Percentiles rank a stretch among this genome's conserved stretches.
These are phyloP conservation scores for Erodium moschatum DNA, from an alignment of 441 rosid genomes.

Conservation along the genomic window DNA sequence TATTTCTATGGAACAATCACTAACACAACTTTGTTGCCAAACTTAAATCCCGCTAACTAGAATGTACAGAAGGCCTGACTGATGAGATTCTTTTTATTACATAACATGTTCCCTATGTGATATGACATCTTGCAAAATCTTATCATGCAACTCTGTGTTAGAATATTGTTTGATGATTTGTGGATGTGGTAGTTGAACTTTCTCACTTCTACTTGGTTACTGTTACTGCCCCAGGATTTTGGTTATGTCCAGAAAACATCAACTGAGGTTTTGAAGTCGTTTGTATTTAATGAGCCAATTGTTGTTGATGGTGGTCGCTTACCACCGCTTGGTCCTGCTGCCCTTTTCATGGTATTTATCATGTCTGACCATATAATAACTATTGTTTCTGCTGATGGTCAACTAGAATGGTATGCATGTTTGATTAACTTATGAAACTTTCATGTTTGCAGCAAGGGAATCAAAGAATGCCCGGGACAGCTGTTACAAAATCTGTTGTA, in stretches of 20 bases:
- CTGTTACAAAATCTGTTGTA: conserved; percentile 88
- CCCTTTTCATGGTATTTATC: conserved; percentile 64
- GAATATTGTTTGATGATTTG: background rate
- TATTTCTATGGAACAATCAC: background rate
- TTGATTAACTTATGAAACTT: conserved; percentile 8
- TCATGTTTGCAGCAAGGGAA: conserved; percentile 66
- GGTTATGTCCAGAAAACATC: conserved; percentile 82
- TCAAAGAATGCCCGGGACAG: conserved; percentile 97
- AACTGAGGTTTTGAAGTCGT: conserved; percentile 61
- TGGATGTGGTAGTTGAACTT: background rate
- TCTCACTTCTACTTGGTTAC: background rate
- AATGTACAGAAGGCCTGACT: background rate
- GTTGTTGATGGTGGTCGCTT: conserved; percentile 62
- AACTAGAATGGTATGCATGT: conserved; percentile 7
- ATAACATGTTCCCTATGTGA: background rate
- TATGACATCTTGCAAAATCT: background rate
- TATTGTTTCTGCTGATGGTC: conserved; percentile 5
- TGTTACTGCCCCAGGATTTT: conserved; percentile 47
- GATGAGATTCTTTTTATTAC: background rate
- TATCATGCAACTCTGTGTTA: background rate
- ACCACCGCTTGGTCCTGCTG: conserved; percentile 82
- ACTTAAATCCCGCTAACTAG: background rate
- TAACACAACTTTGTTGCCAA: background rate
- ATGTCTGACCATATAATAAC: conserved; percentile 1
- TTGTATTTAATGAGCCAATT: conserved; percentile 77